phyloP scores from a whole-genome alignment of 768 basidiomycete species.

The Agaricus sinodeliciosus region DNA sequence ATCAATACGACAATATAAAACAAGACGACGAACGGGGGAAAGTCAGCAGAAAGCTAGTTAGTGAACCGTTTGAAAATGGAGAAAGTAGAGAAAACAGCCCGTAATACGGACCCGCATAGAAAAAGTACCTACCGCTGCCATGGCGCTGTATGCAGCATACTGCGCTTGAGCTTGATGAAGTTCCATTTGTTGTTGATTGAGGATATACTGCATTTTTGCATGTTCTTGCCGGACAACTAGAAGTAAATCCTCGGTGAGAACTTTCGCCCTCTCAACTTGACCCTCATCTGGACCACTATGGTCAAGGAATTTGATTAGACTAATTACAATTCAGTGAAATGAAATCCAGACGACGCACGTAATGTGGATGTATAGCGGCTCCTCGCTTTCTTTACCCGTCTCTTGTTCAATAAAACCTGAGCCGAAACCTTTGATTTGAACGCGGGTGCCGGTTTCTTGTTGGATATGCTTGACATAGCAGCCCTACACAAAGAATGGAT shows the following conservation, averaged over 20 bases:
- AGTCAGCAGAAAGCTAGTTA: not conserved
- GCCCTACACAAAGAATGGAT: slow-evolving; percentile 39
- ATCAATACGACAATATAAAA: slow-evolving; percentile 26
- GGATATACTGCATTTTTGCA: slow-evolving; percentile 56
- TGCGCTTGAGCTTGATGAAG: slow-evolving; percentile 71
- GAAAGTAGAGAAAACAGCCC: not conserved
- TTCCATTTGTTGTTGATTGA: slow-evolving; percentile 72
- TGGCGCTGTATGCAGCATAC: slow-evolving; percentile 59
- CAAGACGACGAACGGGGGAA: not conserved
- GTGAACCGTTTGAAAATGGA: not conserved
- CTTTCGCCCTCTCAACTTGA: slow-evolving; percentile 75
- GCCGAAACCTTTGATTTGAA: slow-evolving; percentile 88
- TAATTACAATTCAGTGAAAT: slow-evolving; percentile 12
- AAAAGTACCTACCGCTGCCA: slow-evolving; percentile 36
- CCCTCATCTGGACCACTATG: slow-evolving; percentile 66
- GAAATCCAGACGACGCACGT: slow-evolving; percentile 43
- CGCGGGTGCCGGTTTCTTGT: slow-evolving; percentile 84
- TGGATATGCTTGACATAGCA: slow-evolving; percentile 91
- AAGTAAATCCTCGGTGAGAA: slow-evolving; percentile 76
- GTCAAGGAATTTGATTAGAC: not conserved
- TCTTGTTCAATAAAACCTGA: slow-evolving; percentile 76
- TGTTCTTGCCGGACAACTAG: slow-evolving; percentile 77
- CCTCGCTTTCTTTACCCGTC: slow-evolving; percentile 74
- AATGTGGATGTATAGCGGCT: slow-evolving; percentile 83
- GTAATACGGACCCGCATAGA: not conserved